Conservation (phyloP, 345 rosid species). For the Angophora floribunda region DNA sequence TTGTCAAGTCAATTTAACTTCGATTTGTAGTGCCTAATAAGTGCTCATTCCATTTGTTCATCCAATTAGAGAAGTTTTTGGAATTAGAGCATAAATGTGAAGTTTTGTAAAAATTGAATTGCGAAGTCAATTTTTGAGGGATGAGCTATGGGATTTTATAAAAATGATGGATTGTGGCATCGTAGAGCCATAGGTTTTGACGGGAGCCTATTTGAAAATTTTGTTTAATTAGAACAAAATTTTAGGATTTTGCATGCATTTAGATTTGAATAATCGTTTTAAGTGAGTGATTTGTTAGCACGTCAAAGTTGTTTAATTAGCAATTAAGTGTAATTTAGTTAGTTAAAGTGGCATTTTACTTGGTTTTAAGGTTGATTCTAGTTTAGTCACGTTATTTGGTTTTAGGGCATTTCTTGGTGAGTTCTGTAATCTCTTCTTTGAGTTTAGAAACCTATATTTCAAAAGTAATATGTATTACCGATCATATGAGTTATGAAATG, state of each 20-base stretch:
- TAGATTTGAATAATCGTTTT: background rate
- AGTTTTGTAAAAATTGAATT: background rate
- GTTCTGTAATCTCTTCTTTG: no score
- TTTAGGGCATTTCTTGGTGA: rapidly evolving
- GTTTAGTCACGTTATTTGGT: background rate
- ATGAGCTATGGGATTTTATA: no score
- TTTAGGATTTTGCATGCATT: rapidly evolving
- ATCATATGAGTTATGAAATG: background rate
- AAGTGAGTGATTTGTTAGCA: background rate
- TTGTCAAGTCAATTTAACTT: background rate
- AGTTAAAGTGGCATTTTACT: background rate
- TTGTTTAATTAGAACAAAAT: rapidly evolving
- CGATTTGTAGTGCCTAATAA: rapidly evolving
- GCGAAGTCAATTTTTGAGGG: rapidly evolving
- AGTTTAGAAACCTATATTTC: background rate
- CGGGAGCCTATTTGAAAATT: rapidly evolving
- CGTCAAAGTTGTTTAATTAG: background rate
- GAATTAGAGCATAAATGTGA: rapidly evolving
- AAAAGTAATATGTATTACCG: no score
- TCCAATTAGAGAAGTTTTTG: rapidly evolving
- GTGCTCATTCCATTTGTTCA: background rate
- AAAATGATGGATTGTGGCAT: no score
- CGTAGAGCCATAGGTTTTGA: no score
- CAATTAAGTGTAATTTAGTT: background rate
- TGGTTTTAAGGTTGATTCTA: background rate